Evolutionary conservation across 352 stramenopile genomes (phyloP).

Genomic region (Globisporangium iwayamae): DNA sequence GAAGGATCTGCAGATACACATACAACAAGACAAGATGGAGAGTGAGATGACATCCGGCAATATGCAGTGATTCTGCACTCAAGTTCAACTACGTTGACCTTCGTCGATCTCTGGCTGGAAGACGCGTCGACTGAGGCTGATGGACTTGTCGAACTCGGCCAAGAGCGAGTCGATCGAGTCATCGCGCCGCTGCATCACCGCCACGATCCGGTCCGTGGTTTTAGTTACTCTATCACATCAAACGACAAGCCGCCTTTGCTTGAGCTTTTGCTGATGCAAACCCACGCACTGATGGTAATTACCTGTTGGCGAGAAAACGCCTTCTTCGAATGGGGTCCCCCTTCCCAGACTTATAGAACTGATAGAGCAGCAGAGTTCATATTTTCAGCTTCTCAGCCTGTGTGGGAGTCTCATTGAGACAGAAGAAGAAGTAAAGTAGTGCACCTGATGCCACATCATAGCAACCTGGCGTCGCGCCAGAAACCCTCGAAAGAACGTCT

Average conservation of each 20-base stretch:
- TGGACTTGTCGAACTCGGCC: slow-evolving; percentile 65
- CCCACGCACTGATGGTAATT: no score
- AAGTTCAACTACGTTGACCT: slow-evolving; percentile 1
- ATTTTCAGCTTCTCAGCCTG: background rate
- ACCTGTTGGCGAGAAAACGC: slow-evolving; percentile 70
- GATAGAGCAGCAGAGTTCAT: background rate
- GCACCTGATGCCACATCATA: slow-evolving; percentile 33
- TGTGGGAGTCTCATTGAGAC: no score
- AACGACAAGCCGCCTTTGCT: background rate
- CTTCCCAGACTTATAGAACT: slow-evolving; percentile 70
- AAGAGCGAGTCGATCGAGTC: slow-evolving; percentile 85
- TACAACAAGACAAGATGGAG: background rate
- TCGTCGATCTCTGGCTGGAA: slow-evolving; percentile 55
- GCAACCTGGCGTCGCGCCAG: slow-evolving; percentile 20
- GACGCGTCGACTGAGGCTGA: slow-evolving; percentile 60
- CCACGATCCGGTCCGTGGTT: slow-evolving; percentile 53
- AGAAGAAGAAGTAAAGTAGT: background rate
- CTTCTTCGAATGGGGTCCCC: slow-evolving; percentile 48
- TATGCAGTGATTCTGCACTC: background rate
- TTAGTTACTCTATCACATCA: slow-evolving; percentile 36
- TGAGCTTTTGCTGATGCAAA: background rate
- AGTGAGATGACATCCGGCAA: background rate
- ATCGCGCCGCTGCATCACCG: slow-evolving; percentile 52
- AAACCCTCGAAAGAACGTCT: slow-evolving; percentile 39
- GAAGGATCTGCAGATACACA: background rate